These are phyloP conservation scores for Kurtzmaniella quercitrusa DNA, from an alignment of 1,139 yeast genomes.

Conservation along the genomic window DNA sequence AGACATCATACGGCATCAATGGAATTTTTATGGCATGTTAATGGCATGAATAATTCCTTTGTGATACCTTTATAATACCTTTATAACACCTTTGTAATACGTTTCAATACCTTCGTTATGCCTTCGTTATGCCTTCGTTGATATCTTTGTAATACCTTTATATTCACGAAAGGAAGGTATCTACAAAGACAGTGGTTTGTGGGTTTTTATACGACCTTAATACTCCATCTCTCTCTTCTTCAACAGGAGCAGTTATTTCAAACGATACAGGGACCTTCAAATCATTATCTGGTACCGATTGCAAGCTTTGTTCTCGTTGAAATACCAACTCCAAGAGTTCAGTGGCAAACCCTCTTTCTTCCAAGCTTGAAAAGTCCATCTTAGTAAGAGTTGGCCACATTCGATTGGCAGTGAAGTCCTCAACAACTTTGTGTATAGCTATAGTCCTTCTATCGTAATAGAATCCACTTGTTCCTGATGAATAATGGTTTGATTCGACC, in stretches of 20 bases:
- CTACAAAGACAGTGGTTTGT: conserved; percentile 32
- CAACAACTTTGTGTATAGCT: conserved; percentile 44
- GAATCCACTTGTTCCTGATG: conserved; percentile 18
- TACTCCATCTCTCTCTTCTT: conserved; percentile 10
- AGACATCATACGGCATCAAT: no score
- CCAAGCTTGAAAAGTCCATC: conserved; percentile 9
- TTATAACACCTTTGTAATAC: no score
- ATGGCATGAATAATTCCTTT: no score
- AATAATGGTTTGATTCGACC: conserved; percentile 19
- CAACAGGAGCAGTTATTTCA: conserved; percentile 26
- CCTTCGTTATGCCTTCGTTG: no score
- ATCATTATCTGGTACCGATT: conserved; percentile 10
- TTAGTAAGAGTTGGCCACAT: conserved; percentile 11
- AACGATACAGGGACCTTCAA: conserved; percentile 23
- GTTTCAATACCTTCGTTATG: no score
- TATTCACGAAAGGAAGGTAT: conserved; percentile 14
- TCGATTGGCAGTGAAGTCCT: conserved; percentile 16
- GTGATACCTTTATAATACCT: no score
- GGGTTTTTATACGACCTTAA: conserved; percentile 33
- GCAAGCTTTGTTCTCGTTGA: conserved; percentile 15
- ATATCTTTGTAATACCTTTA: neutral
- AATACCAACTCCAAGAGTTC: conserved; percentile 21
- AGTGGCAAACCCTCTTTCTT: conserved; percentile 8
- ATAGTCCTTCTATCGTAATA: conserved; percentile 45
- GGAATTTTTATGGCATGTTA: no score